These are phyloP conservation scores for Candida loeiensis DNA, from an alignment of 805 yeast species.

Conservation along the genomic window DNA sequence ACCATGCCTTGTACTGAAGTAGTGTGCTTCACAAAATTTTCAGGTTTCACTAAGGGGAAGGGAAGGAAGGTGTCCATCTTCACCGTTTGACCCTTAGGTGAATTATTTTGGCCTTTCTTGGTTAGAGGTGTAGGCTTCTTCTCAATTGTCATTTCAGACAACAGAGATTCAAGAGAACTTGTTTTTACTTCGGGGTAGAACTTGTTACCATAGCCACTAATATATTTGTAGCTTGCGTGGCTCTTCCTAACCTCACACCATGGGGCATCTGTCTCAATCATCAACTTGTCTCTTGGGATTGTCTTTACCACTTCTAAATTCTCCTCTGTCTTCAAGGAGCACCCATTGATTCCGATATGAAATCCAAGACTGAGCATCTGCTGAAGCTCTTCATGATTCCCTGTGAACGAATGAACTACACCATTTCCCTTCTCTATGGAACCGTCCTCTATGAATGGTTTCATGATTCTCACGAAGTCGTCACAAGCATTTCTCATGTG, in stretches of 20 bases:
- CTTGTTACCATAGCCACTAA: slow-evolving; percentile 54
- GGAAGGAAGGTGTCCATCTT: slow-evolving; percentile 54
- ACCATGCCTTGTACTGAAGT: slow-evolving; percentile 2
- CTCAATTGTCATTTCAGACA: no score
- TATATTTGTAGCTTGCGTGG: slow-evolving; percentile 65
- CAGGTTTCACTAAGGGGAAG: slow-evolving; percentile 62
- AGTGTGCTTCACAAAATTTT: slow-evolving; percentile 43
- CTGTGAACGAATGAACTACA: slow-evolving; percentile 97
- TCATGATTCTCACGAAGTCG: slow-evolving; percentile 66
- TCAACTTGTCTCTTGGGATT: slow-evolving; percentile 67
- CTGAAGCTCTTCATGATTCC: slow-evolving; percentile 60
- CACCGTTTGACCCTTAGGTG: slow-evolving; percentile 9
- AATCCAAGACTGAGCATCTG: slow-evolving; percentile 56
- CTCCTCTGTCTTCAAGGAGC: slow-evolving; percentile 78
- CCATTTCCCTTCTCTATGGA: slow-evolving; percentile 48
- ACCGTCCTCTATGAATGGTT: slow-evolving; percentile 55
- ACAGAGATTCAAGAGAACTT: no score
- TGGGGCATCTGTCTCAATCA: slow-evolving; percentile 96
- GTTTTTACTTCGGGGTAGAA: slow-evolving; percentile 45
- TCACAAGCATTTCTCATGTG: slow-evolving; percentile 86
- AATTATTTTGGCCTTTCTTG: slow-evolving; percentile 15
- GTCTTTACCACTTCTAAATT: slow-evolving; percentile 60
- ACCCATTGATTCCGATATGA: slow-evolving; percentile 85
- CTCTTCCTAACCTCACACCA: slow-evolving; percentile 94
- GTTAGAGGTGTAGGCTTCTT: not conserved